Evolutionary conservation across 2,329 filamentous ascomycete species (phyloP).

Genomic region (Zasmidium cellare): DNA sequence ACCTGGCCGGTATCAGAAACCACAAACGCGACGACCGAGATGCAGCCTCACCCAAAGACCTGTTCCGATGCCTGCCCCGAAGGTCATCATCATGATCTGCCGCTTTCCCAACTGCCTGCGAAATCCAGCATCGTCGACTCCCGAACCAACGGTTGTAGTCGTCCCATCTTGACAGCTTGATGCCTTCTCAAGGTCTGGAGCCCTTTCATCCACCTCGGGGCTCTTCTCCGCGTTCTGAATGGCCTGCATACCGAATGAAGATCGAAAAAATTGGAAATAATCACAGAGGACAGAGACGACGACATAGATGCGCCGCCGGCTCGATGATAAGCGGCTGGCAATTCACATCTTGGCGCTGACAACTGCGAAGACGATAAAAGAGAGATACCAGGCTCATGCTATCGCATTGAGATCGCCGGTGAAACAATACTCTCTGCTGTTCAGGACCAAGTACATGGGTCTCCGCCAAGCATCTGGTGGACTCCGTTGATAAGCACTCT

Average conservation of each 20-base stretch:
- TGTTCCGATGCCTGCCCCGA: conserved; percentile 39
- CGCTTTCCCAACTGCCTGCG: conserved; percentile 34
- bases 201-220: neutral
- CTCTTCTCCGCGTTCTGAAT: neutral
- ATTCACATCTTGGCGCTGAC: neutral
- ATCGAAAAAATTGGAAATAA: too few species aligned
- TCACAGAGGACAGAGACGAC: too few species aligned
- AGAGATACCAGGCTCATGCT: neutral
- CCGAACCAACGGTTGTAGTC: conserved; percentile 10
- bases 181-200: conserved; percentile 9
- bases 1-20: neutral
- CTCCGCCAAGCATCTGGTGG: neutral
- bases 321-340: neutral
- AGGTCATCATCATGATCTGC: conserved; percentile 42
- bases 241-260: too few species aligned
- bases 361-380: neutral
- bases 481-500: neutral
- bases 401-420: neutral
- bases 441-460: neutral
- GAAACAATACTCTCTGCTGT: too few species aligned
- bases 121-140: conserved; percentile 30
- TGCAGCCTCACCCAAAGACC: conserved; percentile 34
- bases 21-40: neutral
- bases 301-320: neutral
- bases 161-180: conserved; percentile 4